Base-by-base conservation (phyloP, 345 rosid genomes). In the Atalantia buxifolia region DNA sequence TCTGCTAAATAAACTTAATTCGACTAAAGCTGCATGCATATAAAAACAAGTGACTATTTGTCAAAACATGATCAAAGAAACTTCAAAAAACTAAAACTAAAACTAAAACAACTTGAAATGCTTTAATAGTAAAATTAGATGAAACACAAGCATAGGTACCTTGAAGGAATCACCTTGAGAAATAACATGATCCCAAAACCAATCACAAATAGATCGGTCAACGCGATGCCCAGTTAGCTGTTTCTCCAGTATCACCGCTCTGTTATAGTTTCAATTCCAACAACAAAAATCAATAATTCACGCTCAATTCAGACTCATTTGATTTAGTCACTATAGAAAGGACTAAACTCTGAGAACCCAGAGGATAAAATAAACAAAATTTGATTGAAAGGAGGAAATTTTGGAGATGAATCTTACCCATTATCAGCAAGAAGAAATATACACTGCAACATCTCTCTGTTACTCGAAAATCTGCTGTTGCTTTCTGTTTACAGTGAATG, bases 211-310 rank as follows among this genome's bases (percentile, higher is more conserved):
- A 38, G 98, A 91, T 79, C 99, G 88, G 75, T 94, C 99, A 1
- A 96, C 97, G 0, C 97, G 90, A 78, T 96, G 97, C 75, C 98
- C 98, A 4, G 98, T 92, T 55, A 94, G 87, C 93, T 96, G 98
- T 71, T 96, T 96, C 95, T 96, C 98, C 10, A 96, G 91, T 89
- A 96, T 94, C 28, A 96, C 98, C 84, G 92, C 99, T 60, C 99
- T 96, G 87, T 24, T 56, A 73, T 50, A 59, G 87, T 24, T 56
- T 71, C 60, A 59, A 62, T 25, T 45, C 74, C 75, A 77, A 36
- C 68, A 69, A 48, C 16, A 1, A 66, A 61, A 72, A 72, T 59
- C 60, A 19, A 28, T 50, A 40, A 72, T 53, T 55, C 6, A 6
- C 64, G 62, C 6, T 71, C 56, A 69, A 28, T 48, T 74, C 66